phyloP scores from a whole-genome alignment of 495 filamentous ascomycete species.

The Penicillium bovifimosum region DNA sequence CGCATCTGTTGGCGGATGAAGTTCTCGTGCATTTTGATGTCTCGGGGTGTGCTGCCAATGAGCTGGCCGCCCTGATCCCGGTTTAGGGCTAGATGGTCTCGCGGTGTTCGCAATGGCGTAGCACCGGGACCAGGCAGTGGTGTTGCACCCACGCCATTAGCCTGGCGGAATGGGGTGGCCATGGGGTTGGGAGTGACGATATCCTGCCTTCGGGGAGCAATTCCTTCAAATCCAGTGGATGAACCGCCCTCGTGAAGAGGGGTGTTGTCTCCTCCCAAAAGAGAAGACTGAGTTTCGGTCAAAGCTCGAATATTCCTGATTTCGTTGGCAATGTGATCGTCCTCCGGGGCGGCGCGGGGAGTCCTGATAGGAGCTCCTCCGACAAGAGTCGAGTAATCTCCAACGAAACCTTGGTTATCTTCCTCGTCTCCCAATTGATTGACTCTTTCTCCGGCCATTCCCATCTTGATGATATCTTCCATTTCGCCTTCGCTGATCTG shows the following conservation, averaged over 20 bases:
- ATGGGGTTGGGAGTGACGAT: slow-evolving; percentile 90
- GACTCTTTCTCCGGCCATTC: slow-evolving; percentile 88
- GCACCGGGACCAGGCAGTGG: slow-evolving; percentile 66
- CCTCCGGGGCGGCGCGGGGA: slow-evolving; percentile 80
- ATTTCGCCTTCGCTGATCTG: slow-evolving; percentile 90
- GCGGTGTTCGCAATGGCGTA: slow-evolving; percentile 85
- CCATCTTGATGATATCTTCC: slow-evolving; percentile 98
- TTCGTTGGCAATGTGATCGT: slow-evolving; percentile 94
- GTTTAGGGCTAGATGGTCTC: slow-evolving; percentile 86
- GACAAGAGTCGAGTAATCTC: slow-evolving; percentile 76
- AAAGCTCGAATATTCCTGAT: slow-evolving; percentile 89
- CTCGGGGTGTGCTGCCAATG: slow-evolving; percentile 70
- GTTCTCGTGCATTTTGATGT: slow-evolving; percentile 68
- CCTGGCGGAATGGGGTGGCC: slow-evolving; percentile 79
- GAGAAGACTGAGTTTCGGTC: slow-evolving; percentile 91
- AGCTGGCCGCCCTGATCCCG: slow-evolving; percentile 54
- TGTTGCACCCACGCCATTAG: slow-evolving; percentile 65
- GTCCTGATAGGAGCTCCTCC: slow-evolving; percentile 85
- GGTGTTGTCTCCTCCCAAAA: slow-evolving; percentile 91
- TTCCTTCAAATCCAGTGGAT: slow-evolving; percentile 85
- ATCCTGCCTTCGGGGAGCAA: slow-evolving; percentile 71
- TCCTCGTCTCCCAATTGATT: slow-evolving; percentile 71
- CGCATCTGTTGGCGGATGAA: slow-evolving; percentile 62
- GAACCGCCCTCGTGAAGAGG: slow-evolving; percentile 73
- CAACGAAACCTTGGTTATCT: slow-evolving; percentile 79